Evolutionary conservation across 2,329 filamentous ascomycete species (phyloP), one percentile per base, ranked within the genome.

Genomic region (Claviceps sp.): DNA sequence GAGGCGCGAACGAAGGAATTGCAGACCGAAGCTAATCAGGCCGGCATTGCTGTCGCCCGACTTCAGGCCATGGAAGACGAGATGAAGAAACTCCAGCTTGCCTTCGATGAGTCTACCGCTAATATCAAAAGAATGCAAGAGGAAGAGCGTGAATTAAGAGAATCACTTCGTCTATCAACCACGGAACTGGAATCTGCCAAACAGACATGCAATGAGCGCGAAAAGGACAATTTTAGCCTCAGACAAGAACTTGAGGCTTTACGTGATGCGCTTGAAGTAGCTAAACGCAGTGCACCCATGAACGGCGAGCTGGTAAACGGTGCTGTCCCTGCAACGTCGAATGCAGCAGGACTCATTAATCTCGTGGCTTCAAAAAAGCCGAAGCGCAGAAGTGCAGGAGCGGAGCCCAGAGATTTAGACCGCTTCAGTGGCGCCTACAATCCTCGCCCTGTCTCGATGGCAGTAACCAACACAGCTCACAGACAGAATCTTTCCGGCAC

Each of bases 321-420:
- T 20, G 60, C 61, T 22, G 62, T 64, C 44, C 56, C 60, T 9
- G 66, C 72, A 18, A 73, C 79, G 48, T 70, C 80, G 42, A 74
- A 78, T 51, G 72, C 78, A 34, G 86, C 77, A 63, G 90, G 89
- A 43, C 80, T 98, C 56, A 96, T 98, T 77, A 98, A 97, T 67
- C 77, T 98, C 37, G 93, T 98, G 26, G 87, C 91, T 2, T 91
- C 89, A 48, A 97, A 97, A 81, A 96, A 95, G 72, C 89, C 90
- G 43, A 96, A 97, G 76, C 79, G 93, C 63, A 81, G 93, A 58
- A 97, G 91, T 67, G 90, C 89, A 53, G 91, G 89, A 47, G 85
- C 86, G 18, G 90, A 96, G 67, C 82, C 82, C 54, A 85, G 88
- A 60, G 86, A 91, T 46, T 74, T 88, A 60, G 91, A 97, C 70